Conservation (phyloP, 192 early-diverging fungal species). For the Helicostylum pulchrum region DNA sequence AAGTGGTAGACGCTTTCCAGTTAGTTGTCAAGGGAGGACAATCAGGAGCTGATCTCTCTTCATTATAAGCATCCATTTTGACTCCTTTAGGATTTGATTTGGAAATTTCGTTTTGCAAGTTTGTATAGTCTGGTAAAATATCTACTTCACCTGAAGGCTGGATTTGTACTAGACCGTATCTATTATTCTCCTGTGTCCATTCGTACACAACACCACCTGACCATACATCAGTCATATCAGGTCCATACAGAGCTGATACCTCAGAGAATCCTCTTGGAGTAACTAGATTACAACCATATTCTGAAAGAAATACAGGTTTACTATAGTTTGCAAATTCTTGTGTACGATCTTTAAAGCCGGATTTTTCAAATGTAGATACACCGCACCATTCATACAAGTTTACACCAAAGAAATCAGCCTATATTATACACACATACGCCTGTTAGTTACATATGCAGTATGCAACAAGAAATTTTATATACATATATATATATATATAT, state of each 20-base stretch:
- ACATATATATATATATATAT: no score
- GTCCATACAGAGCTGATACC: slow-evolving; percentile 62
- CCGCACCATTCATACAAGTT: slow-evolving; percentile 83
- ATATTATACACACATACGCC: background rate
- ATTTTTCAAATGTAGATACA: slow-evolving; percentile 54
- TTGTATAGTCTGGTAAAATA: slow-evolving; percentile 56
- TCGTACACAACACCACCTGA: slow-evolving; percentile 77
- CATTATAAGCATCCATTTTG: slow-evolving; percentile 51
- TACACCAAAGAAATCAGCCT: slow-evolving; percentile 70
- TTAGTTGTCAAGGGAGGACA: slow-evolving; percentile 42
- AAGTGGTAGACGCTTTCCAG: slow-evolving; percentile 53
- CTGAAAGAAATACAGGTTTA: slow-evolving; percentile 68
- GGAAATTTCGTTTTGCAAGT: slow-evolving; percentile 55
- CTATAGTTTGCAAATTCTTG: slow-evolving; percentile 57
- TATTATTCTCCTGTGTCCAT: slow-evolving; percentile 71
- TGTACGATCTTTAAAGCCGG: slow-evolving; percentile 65
- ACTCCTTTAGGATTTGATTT: slow-evolving; percentile 54
- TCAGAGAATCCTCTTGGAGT: slow-evolving; percentile 67
- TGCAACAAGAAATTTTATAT: no score
- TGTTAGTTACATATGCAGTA: background rate
- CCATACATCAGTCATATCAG: slow-evolving; percentile 61
- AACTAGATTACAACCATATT: slow-evolving; percentile 76
- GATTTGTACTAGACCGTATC: slow-evolving; percentile 69
- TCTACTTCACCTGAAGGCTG: slow-evolving; percentile 38
- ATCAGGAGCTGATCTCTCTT: slow-evolving; percentile 38